phyloP scores from a whole-genome alignment of 1,284 basidiomycete species.

The Cystobasidiaceae sp. region DNA sequence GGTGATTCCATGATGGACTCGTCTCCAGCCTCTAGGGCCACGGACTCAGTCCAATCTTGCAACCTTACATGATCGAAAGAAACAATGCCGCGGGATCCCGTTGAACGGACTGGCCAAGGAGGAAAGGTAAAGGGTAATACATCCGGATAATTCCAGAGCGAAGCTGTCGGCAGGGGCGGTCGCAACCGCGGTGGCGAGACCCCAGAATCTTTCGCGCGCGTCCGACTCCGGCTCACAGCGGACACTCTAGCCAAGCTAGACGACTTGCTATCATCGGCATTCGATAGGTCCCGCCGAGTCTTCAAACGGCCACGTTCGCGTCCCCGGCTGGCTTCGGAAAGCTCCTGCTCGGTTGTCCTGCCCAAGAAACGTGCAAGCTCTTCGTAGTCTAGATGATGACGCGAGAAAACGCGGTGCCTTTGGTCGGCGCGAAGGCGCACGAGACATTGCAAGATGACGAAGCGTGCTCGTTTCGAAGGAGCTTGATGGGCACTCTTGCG shows the following conservation, averaged over 20 bases:
- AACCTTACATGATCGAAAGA: constrained; percentile 45
- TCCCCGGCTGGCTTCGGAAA: background rate
- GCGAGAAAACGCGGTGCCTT: constrained; percentile 78
- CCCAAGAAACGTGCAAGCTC: constrained; percentile 48
- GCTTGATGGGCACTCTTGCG: constrained; percentile 32
- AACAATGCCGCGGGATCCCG: constrained; percentile 38
- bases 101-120: constrained; percentile 54
- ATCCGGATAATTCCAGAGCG: constrained; percentile 78
- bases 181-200: constrained; percentile 5
- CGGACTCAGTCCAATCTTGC: constrained; percentile 40
- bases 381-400: constrained; percentile 50
- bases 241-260: too few relatives aligned
- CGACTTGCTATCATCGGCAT: too few relatives aligned
- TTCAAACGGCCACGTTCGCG: constrained; percentile 10
- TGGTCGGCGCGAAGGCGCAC: constrained; percentile 85
- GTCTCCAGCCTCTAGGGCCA: too few relatives aligned
- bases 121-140: constrained; percentile 61
- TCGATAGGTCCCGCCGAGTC: constrained; percentile 1
- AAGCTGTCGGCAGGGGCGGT: background rate
- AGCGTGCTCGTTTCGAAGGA: constrained; percentile 54
- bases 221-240: constrained; percentile 18
- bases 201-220: background rate
- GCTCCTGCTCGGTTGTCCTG: constrained; percentile 33
- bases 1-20: too few relatives aligned
- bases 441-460: constrained; percentile 78